Evolutionary conservation across 768 basidiomycete genomes (phyloP).

Genomic region (Pholiota conissans): DNA sequence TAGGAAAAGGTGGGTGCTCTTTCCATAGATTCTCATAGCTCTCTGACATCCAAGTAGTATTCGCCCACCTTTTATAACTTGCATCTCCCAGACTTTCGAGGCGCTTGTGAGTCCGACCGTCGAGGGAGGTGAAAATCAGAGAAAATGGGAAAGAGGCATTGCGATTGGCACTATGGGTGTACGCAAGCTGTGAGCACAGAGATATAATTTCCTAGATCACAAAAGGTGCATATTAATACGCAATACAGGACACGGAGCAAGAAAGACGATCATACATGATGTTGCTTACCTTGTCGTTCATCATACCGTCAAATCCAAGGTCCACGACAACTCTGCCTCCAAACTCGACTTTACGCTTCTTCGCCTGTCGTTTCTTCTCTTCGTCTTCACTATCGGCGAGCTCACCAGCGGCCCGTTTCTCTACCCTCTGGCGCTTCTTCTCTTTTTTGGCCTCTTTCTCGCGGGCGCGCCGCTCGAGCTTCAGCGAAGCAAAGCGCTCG

Average conservation of each 20-base stretch:
- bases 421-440: constrained; percentile 62
- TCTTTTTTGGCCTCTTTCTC: constrained; percentile 79
- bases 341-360: constrained; percentile 44
- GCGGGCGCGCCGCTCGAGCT: constrained; percentile 70
- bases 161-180: constrained; percentile 87
- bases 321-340: constrained; percentile 79
- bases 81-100: constrained; percentile 67
- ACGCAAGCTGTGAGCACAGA: constrained; percentile 87
- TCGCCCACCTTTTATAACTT: constrained; percentile 76
- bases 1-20: constrained; percentile 9
- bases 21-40: constrained; percentile 73
- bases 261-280: constrained; percentile 17
- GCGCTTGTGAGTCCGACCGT: constrained; percentile 64
- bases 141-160: constrained; percentile 68
- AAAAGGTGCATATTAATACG: constrained; percentile 6
- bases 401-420: constrained; percentile 67
- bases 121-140: constrained; percentile 79
- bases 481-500: constrained; percentile 61
- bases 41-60: constrained; percentile 82
- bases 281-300: constrained; percentile 83
- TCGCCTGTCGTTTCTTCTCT: constrained; percentile 36
- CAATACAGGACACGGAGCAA: constrained; percentile 11
- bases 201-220: constrained; percentile 81
- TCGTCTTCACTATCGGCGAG: constrained; percentile 47
- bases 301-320: constrained; percentile 88